Evolutionary conservation across 208 protist genomes (phyloP).

Genomic region (Trypanosoma vivax): DNA sequence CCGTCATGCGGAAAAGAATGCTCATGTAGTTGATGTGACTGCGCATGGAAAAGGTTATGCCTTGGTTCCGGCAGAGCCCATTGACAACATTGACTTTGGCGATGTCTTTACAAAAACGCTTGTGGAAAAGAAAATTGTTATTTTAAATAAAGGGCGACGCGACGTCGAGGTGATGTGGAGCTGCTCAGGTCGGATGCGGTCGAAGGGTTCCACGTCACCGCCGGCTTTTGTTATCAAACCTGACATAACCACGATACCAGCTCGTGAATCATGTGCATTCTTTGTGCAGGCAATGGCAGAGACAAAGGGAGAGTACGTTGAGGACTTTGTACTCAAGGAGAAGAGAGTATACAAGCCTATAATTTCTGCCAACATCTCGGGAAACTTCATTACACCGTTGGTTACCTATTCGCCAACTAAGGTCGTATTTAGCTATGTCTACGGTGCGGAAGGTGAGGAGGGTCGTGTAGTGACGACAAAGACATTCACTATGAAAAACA

Average conservation of each 20-base stretch:
- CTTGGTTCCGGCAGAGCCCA: conserved; percentile 47
- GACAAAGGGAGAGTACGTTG: conserved; percentile 45
- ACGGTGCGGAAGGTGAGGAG: conserved; percentile 20
- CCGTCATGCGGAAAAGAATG: conserved; percentile 30
- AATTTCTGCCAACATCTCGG: conserved; percentile 49
- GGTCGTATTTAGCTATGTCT: conserved; percentile 84
- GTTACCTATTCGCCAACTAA: conserved; percentile 67
- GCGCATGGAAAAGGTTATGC: conserved; percentile 88
- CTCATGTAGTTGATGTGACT: conserved; percentile 47
- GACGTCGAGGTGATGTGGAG: conserved; percentile 89
- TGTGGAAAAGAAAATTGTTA: conserved; percentile 38
- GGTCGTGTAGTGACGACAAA: conserved; percentile 25
- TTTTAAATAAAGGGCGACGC: conserved; percentile 88
- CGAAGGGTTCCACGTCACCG: conserved; percentile 58
- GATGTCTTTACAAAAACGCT: conserved; percentile 83
- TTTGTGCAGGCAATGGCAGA: conserved; percentile 44
- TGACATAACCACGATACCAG: conserved; percentile 65
- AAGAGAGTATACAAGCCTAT: conserved; percentile 77
- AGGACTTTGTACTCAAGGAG: conserved; percentile 83
- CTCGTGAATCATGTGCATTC: conserved; percentile 48
- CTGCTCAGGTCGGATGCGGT: conserved; percentile 47
- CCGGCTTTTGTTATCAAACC: conserved; percentile 76
- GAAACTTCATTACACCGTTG: conserved; percentile 81
- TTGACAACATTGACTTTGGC: conserved; percentile 75
- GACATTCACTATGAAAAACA: conserved; percentile 87